Evolutionary conservation across 768 basidiomycete species (phyloP), one percentile per base, ranked within the genome.

Genomic region (Antrodiella citrinella): DNA sequence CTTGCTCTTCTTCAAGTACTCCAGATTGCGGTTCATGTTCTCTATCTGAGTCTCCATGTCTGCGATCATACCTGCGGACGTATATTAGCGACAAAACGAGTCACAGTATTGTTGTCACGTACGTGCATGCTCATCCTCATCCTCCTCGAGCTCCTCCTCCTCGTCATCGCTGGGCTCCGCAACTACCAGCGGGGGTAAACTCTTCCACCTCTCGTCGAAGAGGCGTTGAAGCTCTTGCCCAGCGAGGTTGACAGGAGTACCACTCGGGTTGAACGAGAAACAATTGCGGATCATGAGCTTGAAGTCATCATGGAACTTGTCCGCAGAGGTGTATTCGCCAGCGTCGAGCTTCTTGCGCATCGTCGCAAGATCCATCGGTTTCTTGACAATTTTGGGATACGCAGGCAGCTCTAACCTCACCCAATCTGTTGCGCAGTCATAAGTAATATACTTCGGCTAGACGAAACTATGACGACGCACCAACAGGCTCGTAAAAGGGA

Each of bases 221-320:
- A 92, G 66, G 19, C 78, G 78, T 64, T 92, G 81, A n/a, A 98
- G 70, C 45, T 91, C 82, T 43, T 81, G 76, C 4, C 93, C 96
- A 18, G 91, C 87, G 46, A 82, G 77, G 60, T 93, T 85, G 50
- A 98, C 95, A 24, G 81, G 79, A 5, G 91, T 90, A 25, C 86
- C 87, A 20, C 81, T 74, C 4, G 93, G 92, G 59, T 99, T 98
- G 74, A 94, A 99, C 2, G 76, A 69, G 65, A 87, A 85, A 64
- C 94, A 97, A 65, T 99, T 99, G 45, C 84, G 78, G 60, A 97
- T 86, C 87, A 98, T 93, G 54, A 95, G 72, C 67, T 86, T 88
- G 72, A 98, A 88, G 68, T 99, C 96, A 24, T 84, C 80, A 55
- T 86, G 83, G 64, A 98, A 92, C 62, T 84, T 82, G 45, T 79